These are phyloP conservation scores for Clavaria fumosa DNA, from an alignment of 768 basidiomycete genomes.

Conservation along the genomic window DNA sequence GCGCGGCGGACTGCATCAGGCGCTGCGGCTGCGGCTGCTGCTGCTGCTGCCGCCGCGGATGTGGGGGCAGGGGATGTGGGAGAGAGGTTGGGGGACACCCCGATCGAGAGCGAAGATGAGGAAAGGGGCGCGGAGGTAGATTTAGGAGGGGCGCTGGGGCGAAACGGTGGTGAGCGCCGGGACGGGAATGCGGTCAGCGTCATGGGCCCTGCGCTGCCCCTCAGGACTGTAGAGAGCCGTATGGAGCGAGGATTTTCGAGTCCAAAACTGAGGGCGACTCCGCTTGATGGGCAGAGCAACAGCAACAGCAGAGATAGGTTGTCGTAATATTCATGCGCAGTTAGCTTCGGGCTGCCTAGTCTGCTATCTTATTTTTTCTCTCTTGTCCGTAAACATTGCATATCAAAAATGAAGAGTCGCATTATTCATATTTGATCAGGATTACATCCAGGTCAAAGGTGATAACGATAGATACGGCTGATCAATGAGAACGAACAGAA, in stretches of 20 bases:
- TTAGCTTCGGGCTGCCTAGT: too few species aligned
- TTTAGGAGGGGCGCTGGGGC: constrained; percentile 22
- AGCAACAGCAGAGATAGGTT: too few species aligned
- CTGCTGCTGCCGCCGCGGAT: too few species aligned
- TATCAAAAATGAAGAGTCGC: too few species aligned
- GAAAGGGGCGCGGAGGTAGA: constrained; percentile 30
- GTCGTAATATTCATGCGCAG: too few species aligned
- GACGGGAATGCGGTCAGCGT: constrained; percentile 3
- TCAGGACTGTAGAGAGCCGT: constrained; percentile 30
- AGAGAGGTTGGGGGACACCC: constrained; percentile 25
- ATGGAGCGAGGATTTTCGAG: constrained; percentile 49
- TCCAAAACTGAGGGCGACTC: constrained; percentile 34
- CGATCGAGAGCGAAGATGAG: constrained; percentile 27
- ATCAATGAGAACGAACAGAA: too few species aligned
- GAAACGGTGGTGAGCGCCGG: too few species aligned
- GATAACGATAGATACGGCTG: too few species aligned
- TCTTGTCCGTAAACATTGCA: too few species aligned
- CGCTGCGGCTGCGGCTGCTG: constrained; percentile 11
- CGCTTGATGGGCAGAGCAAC: constrained; percentile 12
- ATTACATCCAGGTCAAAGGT: too few species aligned
- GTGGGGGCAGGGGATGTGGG: constrained; percentile 15
- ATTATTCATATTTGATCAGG: too few species aligned
- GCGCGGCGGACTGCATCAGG: constrained; percentile 35
- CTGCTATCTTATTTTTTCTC: too few species aligned
- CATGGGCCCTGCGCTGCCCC: constrained; percentile 10